A percentile compares a stretch with the other conserved stretches of the same genome.
These are phyloP conservation scores for Acacia confusa DNA, from an alignment of 306 rosid genomes.

Conservation along the genomic window DNA sequence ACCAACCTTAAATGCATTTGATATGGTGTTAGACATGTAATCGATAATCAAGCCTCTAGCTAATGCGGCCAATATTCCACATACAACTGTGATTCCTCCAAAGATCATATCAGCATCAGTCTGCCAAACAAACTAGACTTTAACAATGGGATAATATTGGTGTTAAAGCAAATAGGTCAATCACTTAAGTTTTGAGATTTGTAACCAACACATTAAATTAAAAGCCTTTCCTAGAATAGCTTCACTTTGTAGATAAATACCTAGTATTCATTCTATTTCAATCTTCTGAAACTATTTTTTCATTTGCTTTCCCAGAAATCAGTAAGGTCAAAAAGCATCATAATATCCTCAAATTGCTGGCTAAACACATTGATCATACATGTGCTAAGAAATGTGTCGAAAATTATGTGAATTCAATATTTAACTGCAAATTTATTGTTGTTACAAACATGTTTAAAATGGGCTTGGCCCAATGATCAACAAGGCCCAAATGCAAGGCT, in stretches of 20 bases:
- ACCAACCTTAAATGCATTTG: constrained; percentile 92
- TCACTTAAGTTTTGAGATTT: not conserved
- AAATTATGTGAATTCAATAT: too few relatives aligned
- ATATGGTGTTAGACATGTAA: constrained; percentile 53
- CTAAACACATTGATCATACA: too few relatives aligned
- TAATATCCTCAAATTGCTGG: too few relatives aligned
- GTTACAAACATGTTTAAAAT: too few relatives aligned
- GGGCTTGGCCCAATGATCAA: too few relatives aligned
- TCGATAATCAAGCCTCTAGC: constrained; percentile 77
- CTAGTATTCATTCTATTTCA: not conserved
- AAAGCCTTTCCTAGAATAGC: not conserved
- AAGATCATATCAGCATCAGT: constrained; percentile 73
- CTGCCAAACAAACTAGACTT: constrained; percentile 66
- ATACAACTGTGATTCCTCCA: constrained; percentile 77
- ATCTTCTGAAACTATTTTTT: not conserved
- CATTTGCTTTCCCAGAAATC: not conserved
- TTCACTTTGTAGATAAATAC: not conserved
- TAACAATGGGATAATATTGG: not conserved
- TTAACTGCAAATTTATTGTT: too few relatives aligned
- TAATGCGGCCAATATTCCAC: constrained; percentile 77
- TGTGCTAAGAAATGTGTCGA: too few relatives aligned
- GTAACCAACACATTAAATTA: not conserved
- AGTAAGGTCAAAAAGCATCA: not conserved
- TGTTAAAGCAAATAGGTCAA: too few relatives aligned
- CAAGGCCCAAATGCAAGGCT: too few relatives aligned